These are phyloP conservation scores for Phialophora chinensis DNA, from an alignment of 2,329 filamentous ascomycete species.

Conservation along the genomic window DNA sequence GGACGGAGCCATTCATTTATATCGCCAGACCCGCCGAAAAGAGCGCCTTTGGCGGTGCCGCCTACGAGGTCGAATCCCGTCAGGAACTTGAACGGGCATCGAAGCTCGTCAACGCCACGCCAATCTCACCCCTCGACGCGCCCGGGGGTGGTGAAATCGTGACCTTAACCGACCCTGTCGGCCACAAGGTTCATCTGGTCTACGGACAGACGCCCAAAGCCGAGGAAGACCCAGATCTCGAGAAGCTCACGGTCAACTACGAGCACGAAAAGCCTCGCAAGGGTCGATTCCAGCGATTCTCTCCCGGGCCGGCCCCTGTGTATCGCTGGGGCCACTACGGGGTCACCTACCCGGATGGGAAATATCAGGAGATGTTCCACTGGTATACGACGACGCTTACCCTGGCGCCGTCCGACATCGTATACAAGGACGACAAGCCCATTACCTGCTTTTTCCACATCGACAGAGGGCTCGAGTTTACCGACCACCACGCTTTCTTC, in stretches of 20 bases:
- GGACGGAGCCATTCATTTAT: too few relatives aligned
- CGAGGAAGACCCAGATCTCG: too few relatives aligned
- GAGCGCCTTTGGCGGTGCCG: too few relatives aligned
- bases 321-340: constrained; percentile 58
- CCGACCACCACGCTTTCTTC: constrained; percentile 62
- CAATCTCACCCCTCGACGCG: too few relatives aligned
- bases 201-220: too few relatives aligned
- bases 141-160: constrained; percentile 34
- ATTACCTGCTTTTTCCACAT: constrained; percentile 57
- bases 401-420: constrained; percentile 53
- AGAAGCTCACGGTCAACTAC: constrained; percentile 46
- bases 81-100: too few relatives aligned
- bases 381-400: constrained; percentile 45
- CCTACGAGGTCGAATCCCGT: constrained; percentile 29
- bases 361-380: constrained; percentile 45
- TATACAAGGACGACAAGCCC: constrained; percentile 43
- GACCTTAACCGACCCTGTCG: constrained; percentile 37
- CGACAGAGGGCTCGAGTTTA: constrained; percentile 53
- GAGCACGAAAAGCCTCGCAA: constrained; percentile 46
- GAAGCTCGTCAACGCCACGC: too few relatives aligned
- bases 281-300: constrained; percentile 49
- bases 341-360: constrained; percentile 43
- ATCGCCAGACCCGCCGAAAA: too few relatives aligned
- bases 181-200: constrained; percentile 41
- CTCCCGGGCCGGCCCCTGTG: constrained; percentile 55